Percentiles rank a stretch among this genome's conserved stretches.
These are phyloP conservation scores for Penicillium cosmopolitanum DNA, from an alignment of 495 filamentous ascomycete species.

Conservation along the genomic window DNA sequence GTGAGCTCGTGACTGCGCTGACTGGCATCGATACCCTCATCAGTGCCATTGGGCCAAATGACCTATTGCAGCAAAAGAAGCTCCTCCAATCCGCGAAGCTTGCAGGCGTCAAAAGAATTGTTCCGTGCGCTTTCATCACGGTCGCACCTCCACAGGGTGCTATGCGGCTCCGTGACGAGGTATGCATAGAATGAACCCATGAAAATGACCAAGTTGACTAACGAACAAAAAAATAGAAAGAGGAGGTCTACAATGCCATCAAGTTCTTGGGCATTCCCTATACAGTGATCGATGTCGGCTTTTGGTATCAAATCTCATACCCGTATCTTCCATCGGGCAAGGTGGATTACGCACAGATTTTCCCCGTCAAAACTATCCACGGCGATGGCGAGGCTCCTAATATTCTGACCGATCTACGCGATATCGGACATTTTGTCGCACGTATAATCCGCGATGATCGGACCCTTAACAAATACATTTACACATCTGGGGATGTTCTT, in stretches of 20 bases:
- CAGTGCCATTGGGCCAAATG: neutral
- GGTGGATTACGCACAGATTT: slow-evolving; percentile 30
- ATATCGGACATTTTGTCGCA: slow-evolving; percentile 48
- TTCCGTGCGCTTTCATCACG: neutral
- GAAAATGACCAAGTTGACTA: neutral
- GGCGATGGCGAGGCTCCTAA: slow-evolving; percentile 37
- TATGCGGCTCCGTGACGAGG: neutral
- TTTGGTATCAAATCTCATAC: slow-evolving; percentile 44
- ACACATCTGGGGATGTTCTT: neutral
- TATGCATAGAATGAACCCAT: neutral
- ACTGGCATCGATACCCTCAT: neutral
- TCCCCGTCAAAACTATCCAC: slow-evolving; percentile 22
- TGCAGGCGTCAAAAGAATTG: neutral
- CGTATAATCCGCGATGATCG: slow-evolving; percentile 44
- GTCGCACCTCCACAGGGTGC: neutral
- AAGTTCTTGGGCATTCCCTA: slow-evolving; percentile 38
- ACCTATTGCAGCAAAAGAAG: neutral
- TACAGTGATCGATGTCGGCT: slow-evolving; percentile 53
- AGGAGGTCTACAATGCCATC: slow-evolving; percentile 3
- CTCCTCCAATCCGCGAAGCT: neutral
- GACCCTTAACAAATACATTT: slow-evolving; percentile 38
- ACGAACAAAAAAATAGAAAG: neutral
- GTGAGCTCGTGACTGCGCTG: neutral
- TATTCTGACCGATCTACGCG: slow-evolving; percentile 41
- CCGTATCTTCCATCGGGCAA: slow-evolving; percentile 42